These are phyloP conservation scores for Rubia peregrina DNA, from an alignment of 305 asterid genomes.

Conservation along the genomic window DNA sequence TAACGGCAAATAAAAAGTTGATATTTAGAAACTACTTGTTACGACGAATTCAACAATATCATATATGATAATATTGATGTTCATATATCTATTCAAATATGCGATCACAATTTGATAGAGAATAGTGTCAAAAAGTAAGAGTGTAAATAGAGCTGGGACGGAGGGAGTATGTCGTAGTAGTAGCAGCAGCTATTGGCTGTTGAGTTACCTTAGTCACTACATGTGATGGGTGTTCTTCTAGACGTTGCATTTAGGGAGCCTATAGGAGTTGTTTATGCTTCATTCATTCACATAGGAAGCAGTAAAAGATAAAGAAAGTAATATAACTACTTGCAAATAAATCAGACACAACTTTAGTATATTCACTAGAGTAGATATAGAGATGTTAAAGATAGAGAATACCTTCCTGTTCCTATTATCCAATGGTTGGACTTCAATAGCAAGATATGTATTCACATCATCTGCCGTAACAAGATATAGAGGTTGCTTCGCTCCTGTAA, in stretches of 20 bases:
- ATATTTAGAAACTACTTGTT: too few relatives aligned
- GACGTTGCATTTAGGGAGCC: neutral
- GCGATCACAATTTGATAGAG: too few relatives aligned
- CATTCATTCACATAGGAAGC: neutral
- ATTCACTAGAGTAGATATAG: neutral
- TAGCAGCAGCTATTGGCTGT: too few relatives aligned
- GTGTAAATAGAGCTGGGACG: too few relatives aligned
- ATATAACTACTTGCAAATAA: too few relatives aligned
- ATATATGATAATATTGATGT: too few relatives aligned
- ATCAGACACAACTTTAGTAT: neutral
- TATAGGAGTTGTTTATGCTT: neutral
- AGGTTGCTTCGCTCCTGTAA: slow-evolving; percentile 92
- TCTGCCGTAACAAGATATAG: slow-evolving; percentile 90
- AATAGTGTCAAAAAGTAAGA: too few relatives aligned
- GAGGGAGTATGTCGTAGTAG: neutral
- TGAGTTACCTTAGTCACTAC: neutral
- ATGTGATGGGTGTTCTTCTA: neutral
- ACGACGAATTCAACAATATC: too few relatives aligned
- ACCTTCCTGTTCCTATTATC: slow-evolving; percentile 98
- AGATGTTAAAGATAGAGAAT: slow-evolving; percentile 13
- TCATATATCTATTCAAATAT: too few relatives aligned
- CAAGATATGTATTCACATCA: slow-evolving; percentile 84
- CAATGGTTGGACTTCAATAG: slow-evolving; percentile 97
- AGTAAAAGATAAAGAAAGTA: neutral
- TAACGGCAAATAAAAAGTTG: too few relatives aligned